Percentiles rank a stretch among this genome's conserved stretches.
phyloP scores from a whole-genome alignment of 1,284 basidiomycete species.

The Irpex lacteus region DNA sequence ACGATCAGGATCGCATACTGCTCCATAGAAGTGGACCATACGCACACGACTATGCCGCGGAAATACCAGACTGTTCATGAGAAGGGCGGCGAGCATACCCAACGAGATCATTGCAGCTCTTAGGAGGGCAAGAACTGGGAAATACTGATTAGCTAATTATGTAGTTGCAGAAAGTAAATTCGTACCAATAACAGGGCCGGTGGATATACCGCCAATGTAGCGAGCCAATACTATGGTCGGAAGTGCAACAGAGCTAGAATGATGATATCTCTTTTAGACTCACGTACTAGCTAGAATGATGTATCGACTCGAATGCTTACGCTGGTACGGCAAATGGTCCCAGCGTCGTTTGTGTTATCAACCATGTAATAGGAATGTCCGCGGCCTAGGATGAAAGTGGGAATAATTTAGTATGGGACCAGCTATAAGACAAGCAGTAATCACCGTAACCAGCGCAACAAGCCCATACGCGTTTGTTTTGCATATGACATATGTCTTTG shows the following conservation, averaged over 20 bases:
- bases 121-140: slow-evolving; percentile 38
- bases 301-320: slow-evolving; percentile 27
- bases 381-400: slow-evolving; percentile 28
- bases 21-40: neutral
- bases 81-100: slow-evolving; percentile 45
- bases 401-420: no score
- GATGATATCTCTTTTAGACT: no score
- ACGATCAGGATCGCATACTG: neutral
- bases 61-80: slow-evolving; percentile 45
- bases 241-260: slow-evolving; percentile 45
- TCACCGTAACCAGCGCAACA: slow-evolving; percentile 40
- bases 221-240: slow-evolving; percentile 42
- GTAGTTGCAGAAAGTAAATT: neutral
- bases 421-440: neutral
- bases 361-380: slow-evolving; percentile 46
- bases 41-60: slow-evolving; percentile 47
- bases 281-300: no score
- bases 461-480: slow-evolving; percentile 43
- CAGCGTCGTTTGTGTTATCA: slow-evolving; percentile 39
- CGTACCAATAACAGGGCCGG: slow-evolving; percentile 32
- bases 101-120: slow-evolving; percentile 41
- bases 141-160: neutral
- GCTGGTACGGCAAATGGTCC: slow-evolving; percentile 44
- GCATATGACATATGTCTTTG: slow-evolving; percentile 40
- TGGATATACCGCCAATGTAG: slow-evolving; percentile 31